phyloP scores from a whole-genome alignment of 1,139 yeast genomes.

The Casaregolazyma suthepensis region DNA sequence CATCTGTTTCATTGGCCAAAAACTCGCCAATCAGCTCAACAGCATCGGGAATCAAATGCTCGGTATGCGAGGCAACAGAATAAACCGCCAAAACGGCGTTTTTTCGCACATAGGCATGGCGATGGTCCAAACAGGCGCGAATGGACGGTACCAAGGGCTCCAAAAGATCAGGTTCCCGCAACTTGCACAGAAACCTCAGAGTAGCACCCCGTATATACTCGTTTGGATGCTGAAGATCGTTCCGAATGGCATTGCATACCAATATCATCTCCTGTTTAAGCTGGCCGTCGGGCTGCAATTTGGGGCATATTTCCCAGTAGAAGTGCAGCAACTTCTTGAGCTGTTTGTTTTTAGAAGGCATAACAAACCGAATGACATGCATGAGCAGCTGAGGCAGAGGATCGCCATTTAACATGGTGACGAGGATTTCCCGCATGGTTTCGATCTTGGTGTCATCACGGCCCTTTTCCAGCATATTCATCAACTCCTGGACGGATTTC shows the following conservation, averaged over 20 bases:
- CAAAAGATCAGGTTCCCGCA: slow-evolving; percentile 86
- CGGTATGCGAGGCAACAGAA: slow-evolving; percentile 67
- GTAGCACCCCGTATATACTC: slow-evolving; percentile 96
- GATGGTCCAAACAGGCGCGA: slow-evolving; percentile 84
- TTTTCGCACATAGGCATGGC: slow-evolving; percentile 97
- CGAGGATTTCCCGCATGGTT: slow-evolving; percentile 82
- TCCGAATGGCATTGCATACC: slow-evolving; percentile 95
- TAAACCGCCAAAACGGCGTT: slow-evolving; percentile 91
- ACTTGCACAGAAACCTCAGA: slow-evolving; percentile 79
- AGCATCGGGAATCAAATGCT: slow-evolving; percentile 92
- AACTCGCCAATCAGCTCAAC: slow-evolving; percentile 73
- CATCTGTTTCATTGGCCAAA: slow-evolving; percentile 77
- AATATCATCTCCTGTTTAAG: slow-evolving; percentile 98
- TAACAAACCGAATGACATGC: slow-evolving; percentile 94
- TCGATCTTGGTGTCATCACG: slow-evolving; percentile 81
- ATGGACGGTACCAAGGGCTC: slow-evolving; percentile 95
- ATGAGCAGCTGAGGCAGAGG: slow-evolving; percentile 91
- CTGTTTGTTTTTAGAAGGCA: slow-evolving; percentile 91
- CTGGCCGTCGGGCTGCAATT: slow-evolving; percentile 79
- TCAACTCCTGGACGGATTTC: slow-evolving; percentile 71
- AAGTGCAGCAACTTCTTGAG: slow-evolving; percentile 88
- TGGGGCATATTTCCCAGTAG: slow-evolving; percentile 98
- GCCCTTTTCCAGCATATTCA: slow-evolving; percentile 78
- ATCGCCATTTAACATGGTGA: slow-evolving; percentile 88
- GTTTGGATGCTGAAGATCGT: slow-evolving; percentile 96